These are phyloP conservation scores for Mortierella sp. DNA, from an alignment of 371 early-diverging fungal species.

Conservation along the genomic window DNA sequence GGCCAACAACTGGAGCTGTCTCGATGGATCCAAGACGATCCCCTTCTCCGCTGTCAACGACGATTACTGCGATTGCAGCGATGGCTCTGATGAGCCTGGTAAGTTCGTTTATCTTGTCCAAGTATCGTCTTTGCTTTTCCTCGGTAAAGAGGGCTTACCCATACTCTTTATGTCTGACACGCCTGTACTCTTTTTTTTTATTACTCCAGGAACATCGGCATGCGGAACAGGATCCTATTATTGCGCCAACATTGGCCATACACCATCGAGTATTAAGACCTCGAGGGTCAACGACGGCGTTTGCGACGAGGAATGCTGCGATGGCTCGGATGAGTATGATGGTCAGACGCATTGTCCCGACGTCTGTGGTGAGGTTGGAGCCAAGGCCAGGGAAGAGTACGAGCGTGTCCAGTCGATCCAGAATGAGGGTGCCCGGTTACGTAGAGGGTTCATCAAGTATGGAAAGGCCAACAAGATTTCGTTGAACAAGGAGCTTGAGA, in stretches of 20 bases:
- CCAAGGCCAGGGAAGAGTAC: constrained; percentile 23
- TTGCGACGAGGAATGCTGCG: constrained; percentile 95
- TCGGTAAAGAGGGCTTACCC: not conserved
- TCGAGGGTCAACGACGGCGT: constrained; percentile 95
- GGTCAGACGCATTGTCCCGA: constrained; percentile 76
- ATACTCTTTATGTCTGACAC: not conserved
- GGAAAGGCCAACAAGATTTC: constrained; percentile 53
- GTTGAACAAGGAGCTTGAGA: constrained; percentile 54
- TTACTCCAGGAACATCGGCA: constrained; percentile 88
- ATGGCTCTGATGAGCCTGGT: constrained; percentile 98
- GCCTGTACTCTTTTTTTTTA: not conserved
- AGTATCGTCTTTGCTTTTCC: not conserved
- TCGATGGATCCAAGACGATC: constrained; percentile 80
- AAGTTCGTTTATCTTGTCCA: not conserved
- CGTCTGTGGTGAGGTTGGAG: constrained; percentile 72
- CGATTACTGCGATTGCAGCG: constrained; percentile 96
- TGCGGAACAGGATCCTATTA: constrained; percentile 85
- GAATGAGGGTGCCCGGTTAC: constrained; percentile 47
- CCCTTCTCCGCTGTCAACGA: constrained; percentile 88
- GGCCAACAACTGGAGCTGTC: constrained; percentile 75
- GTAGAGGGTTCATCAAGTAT: constrained; percentile 57
- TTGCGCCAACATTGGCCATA: constrained; percentile 88
- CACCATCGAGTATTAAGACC: constrained; percentile 75
- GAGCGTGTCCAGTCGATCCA: constrained; percentile 32
- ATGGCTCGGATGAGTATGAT: constrained; percentile 90